Evolutionary conservation across 768 basidiomycete genomes (phyloP).

Genomic region (Russula olivacea): DNA sequence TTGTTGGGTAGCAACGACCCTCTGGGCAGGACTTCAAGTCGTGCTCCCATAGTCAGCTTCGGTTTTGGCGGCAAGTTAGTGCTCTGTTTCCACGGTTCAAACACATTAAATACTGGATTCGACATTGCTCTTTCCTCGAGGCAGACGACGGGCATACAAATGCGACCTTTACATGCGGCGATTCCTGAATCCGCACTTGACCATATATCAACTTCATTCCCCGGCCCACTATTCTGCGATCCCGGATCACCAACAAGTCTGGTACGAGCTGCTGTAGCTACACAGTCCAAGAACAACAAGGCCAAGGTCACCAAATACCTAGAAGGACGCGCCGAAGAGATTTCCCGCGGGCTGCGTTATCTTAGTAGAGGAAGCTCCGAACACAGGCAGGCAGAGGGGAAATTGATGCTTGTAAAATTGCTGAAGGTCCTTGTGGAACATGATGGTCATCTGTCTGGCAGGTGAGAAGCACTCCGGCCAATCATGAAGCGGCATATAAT

Average conservation of each 20-base stretch:
- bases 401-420: constrained; percentile 64
- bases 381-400: constrained; percentile 63
- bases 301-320: constrained; percentile 72
- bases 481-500: neutral
- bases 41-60: constrained; percentile 78
- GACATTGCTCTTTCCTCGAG: constrained; percentile 72
- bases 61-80: constrained; percentile 92
- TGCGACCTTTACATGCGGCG: constrained; percentile 62
- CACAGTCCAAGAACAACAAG: constrained; percentile 79
- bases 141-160: constrained; percentile 59
- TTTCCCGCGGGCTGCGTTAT: constrained; percentile 72
- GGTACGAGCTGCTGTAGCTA: constrained; percentile 53
- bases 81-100: constrained; percentile 77
- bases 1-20: constrained; percentile 79
- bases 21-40: constrained; percentile 62
- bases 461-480: constrained; percentile 45
- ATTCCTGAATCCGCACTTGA: constrained; percentile 62
- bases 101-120: constrained; percentile 63
- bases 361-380: constrained; percentile 47
- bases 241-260: constrained; percentile 59
- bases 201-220: constrained; percentile 53
- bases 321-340: constrained; percentile 65
- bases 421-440: constrained; percentile 80
- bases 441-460: constrained; percentile 82
- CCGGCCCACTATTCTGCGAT: constrained; percentile 84